Conservation (phyloP, 106 monocot genomes). For the Allium sativum region DNA sequence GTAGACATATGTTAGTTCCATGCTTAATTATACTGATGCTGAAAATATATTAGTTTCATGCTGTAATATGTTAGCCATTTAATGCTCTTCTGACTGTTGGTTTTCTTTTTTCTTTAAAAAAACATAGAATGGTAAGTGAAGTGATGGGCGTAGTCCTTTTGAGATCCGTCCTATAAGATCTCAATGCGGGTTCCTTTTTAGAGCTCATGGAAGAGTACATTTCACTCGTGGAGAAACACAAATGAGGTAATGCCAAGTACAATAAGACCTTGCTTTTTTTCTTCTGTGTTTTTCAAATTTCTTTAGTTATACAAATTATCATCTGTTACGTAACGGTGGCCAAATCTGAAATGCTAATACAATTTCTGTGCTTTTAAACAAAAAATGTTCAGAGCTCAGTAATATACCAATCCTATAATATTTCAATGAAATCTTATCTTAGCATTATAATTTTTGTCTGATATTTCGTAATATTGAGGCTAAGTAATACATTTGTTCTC, state of each 20-base stretch:
- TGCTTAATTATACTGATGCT: too few species aligned
- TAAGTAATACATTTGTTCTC: background rate
- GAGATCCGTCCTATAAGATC: constrained; percentile 80
- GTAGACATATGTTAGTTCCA: too few species aligned
- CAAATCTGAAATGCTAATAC: too few species aligned
- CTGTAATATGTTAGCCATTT: background rate
- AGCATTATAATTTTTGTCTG: too few species aligned
- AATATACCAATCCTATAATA: too few species aligned
- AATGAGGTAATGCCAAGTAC: constrained; percentile 24
- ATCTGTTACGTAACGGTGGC: too few species aligned
- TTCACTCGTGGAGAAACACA: constrained; percentile 98
- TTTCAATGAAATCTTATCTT: too few species aligned
- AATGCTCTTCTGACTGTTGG: background rate
- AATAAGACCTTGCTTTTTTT: background rate
- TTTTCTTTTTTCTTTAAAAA: background rate
- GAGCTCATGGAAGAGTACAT: constrained; percentile 95
- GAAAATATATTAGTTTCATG: background rate
- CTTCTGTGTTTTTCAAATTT: too few species aligned
- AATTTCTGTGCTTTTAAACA: too few species aligned
- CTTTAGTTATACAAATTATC: too few species aligned
- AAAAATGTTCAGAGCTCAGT: too few species aligned
- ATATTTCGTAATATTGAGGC: too few species aligned
- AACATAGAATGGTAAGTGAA: constrained; percentile 74
- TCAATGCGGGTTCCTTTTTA: constrained; percentile 76
- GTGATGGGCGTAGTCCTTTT: constrained; percentile 69